These are phyloP conservation scores for Blastobotrys serpentis DNA, from an alignment of 1,139 yeast genomes.

Conservation along the genomic window DNA sequence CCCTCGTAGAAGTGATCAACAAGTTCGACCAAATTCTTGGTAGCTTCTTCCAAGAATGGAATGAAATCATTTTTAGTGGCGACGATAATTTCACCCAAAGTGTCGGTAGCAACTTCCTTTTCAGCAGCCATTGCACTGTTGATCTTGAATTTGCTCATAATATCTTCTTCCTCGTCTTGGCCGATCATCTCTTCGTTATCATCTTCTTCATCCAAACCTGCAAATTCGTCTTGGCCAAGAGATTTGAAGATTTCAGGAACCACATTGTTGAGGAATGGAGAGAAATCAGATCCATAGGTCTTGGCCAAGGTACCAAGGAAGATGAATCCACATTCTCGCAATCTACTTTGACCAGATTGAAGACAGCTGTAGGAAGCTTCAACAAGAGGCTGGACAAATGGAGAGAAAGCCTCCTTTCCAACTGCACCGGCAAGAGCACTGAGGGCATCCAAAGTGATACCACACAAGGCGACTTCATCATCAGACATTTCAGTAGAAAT, in stretches of 20 bases:
- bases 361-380: slow-evolving; percentile 84
- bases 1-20: slow-evolving; percentile 81
- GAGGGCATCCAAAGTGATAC: slow-evolving; percentile 87
- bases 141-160: slow-evolving; percentile 72
- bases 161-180: slow-evolving; percentile 44
- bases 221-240: slow-evolving; percentile 62
- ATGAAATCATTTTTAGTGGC: slow-evolving; percentile 82
- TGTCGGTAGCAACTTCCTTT: slow-evolving; percentile 95
- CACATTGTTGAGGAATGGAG: slow-evolving; percentile 78
- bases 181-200: slow-evolving; percentile 34
- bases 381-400: slow-evolving; percentile 84
- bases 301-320: slow-evolving; percentile 92
- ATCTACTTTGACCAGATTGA: slow-evolving; percentile 73
- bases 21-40: slow-evolving; percentile 66
- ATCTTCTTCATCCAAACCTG: slow-evolving; percentile 38
- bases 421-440: slow-evolving; percentile 97
- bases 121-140: slow-evolving; percentile 95
- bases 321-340: slow-evolving; percentile 95
- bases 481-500: slow-evolving; percentile 33
- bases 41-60: slow-evolving; percentile 71
- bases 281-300: slow-evolving; percentile 87
- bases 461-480: slow-evolving; percentile 57
- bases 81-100: slow-evolving; percentile 81
- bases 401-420: slow-evolving; percentile 82
- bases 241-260: slow-evolving; percentile 83